phyloP scores from a whole-genome alignment of 768 basidiomycete genomes.

The Leucocoprinus sp. region DNA sequence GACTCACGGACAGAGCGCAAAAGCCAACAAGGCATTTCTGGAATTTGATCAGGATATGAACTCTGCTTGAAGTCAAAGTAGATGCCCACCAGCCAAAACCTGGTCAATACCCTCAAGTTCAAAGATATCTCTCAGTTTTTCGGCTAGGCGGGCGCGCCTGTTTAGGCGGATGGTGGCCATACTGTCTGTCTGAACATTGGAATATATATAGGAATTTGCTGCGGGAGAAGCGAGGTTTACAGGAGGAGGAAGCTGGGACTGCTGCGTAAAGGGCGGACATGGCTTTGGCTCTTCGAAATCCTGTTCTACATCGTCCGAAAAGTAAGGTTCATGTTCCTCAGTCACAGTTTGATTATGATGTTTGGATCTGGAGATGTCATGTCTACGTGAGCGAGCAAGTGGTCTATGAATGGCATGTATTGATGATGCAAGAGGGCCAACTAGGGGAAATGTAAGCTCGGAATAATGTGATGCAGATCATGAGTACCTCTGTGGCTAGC shows the following conservation, averaged over 20 bases:
- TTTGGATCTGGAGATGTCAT: slow-evolving; percentile 21
- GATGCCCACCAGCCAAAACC: slow-evolving; percentile 66
- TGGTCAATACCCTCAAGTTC: slow-evolving; percentile 74
- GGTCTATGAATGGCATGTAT: slow-evolving; percentile 86
- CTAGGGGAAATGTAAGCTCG: slow-evolving; percentile 19
- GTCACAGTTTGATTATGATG: slow-evolving; percentile 22
- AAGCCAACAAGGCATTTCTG: slow-evolving; percentile 93
- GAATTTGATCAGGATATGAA: slow-evolving; percentile 7
- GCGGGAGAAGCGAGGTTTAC: slow-evolving; percentile 1
- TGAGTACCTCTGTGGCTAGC: slow-evolving; percentile 35
- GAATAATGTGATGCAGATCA: neutral
- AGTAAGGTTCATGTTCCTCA: slow-evolving; percentile 22
- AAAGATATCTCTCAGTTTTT: slow-evolving; percentile 86
- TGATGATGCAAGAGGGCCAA: slow-evolving; percentile 61
- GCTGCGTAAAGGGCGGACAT: slow-evolving; percentile 13
- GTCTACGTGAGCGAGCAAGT: slow-evolving; percentile 54
- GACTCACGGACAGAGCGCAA: slow-evolving; percentile 80
- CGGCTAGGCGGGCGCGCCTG: slow-evolving; percentile 66
- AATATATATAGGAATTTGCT: slow-evolving; percentile 17
- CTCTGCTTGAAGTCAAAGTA: neutral
- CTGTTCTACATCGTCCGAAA: slow-evolving; percentile 40
- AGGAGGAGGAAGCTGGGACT: slow-evolving; percentile 11
- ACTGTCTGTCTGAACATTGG: slow-evolving; percentile 44
- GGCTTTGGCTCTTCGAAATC: slow-evolving; percentile 47
- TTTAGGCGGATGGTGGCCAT: slow-evolving; percentile 66